phyloP scores from a whole-genome alignment of 2,329 filamentous ascomycete species.

The Cyclaneusma minus region DNA sequence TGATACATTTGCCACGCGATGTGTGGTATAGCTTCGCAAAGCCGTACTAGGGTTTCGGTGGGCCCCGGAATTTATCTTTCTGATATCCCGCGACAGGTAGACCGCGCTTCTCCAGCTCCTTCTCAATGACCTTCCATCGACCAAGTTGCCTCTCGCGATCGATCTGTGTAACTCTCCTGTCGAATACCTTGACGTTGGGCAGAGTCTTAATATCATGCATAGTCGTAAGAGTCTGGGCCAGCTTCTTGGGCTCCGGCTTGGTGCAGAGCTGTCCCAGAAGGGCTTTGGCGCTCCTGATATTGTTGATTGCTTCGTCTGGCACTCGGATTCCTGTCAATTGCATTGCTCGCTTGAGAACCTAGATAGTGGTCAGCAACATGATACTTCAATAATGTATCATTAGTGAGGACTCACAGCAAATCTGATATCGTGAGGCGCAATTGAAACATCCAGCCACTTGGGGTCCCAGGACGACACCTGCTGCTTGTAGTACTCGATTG shows the following conservation, averaged over 20 bases:
- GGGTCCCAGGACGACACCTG: conserved; percentile 31
- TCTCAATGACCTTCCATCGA: conserved; percentile 65
- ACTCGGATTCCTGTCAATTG: conserved; percentile 68
- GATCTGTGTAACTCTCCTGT: conserved; percentile 49
- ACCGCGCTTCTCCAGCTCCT: conserved; percentile 47
- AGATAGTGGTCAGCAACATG: conserved; percentile 7
- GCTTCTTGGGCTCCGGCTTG: conserved; percentile 40
- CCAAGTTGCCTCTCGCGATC: conserved; percentile 59
- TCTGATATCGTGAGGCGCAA: conserved; percentile 45
- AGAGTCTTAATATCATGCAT: conserved; percentile 32
- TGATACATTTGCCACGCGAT: too few species aligned
- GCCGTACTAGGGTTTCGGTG: too few species aligned
- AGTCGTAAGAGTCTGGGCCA: conserved; percentile 41
- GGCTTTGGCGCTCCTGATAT: conserved; percentile 34
- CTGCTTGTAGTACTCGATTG: conserved; percentile 25
- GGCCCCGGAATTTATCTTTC: too few species aligned
- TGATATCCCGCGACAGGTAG: conserved; percentile 39
- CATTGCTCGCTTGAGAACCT: conserved; percentile 70
- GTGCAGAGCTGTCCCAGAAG: conserved; percentile 37
- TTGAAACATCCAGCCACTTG: conserved; percentile 40
- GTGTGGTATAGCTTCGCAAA: too few species aligned
- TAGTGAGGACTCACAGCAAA: conserved; percentile 56
- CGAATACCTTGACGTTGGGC: conserved; percentile 56
- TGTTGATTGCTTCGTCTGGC: conserved; percentile 50
- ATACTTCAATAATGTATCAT: conserved; percentile 1